phyloP scores from a whole-genome alignment of 140 eudicot genomes.

The Oenanthe javanica region DNA sequence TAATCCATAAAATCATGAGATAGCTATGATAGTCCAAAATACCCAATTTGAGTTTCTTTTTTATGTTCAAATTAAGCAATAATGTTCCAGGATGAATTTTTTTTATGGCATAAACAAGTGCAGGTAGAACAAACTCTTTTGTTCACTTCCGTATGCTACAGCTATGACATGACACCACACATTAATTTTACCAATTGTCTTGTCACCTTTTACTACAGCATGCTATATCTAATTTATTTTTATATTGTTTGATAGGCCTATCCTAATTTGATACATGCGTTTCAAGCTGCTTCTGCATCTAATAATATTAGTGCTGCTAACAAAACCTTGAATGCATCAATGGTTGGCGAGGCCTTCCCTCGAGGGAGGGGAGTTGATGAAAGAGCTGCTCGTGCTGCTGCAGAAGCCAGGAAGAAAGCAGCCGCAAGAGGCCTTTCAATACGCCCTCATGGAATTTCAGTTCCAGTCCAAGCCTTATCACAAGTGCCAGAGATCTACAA shows the following conservation, averaged over 20 bases:
- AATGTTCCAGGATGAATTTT: background rate
- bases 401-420: constrained; percentile 73
- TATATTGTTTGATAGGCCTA: constrained; percentile 45
- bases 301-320: constrained; percentile 18
- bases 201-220: background rate
- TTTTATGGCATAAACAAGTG: background rate
- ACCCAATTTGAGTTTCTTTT: background rate
- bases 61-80: background rate
- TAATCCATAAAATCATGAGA: background rate
- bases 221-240: background rate
- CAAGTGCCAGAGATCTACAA: constrained; percentile 61
- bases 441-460: constrained; percentile 76
- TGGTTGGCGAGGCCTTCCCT: constrained; percentile 39
- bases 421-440: constrained; percentile 66
- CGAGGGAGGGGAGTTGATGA: constrained; percentile 83
- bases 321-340: constrained; percentile 24
- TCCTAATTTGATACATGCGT: constrained; percentile 72
- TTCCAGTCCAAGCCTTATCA: constrained; percentile 62
- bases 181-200: background rate
- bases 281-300: constrained; percentile 61
- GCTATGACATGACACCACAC: background rate
- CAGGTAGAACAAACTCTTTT: background rate
- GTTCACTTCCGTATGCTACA: background rate
- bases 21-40: background rate
- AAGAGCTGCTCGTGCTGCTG: constrained; percentile 81